A percentile compares a stretch with the other conserved stretches of the same genome.
Conservation (phyloP, 345 rosid species). For the Melaleuca alternifolia region DNA sequence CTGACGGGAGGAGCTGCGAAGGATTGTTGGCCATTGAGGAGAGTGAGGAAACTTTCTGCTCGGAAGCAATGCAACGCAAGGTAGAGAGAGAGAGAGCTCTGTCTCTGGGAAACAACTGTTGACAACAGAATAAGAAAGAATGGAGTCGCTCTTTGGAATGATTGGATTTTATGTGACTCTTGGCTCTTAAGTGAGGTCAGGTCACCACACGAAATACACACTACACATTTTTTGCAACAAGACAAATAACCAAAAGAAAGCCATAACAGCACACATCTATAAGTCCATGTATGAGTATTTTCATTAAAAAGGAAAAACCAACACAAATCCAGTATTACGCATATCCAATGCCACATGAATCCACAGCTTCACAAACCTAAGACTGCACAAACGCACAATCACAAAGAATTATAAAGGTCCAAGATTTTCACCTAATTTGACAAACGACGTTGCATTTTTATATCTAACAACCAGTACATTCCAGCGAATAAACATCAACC, state of each 20-base stretch:
- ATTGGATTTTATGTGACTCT: neutral
- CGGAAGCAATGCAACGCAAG: neutral
- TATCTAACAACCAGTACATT: no score
- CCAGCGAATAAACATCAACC: no score
- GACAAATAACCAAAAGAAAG: neutral
- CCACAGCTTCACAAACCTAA: neutral
- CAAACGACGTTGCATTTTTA: no score
- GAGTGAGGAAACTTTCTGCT: neutral
- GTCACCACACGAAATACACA: neutral
- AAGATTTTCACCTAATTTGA: no score
- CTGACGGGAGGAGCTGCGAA: conserved; percentile 9
- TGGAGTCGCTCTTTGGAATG: neutral
- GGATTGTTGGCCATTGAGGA: conserved; percentile 7
- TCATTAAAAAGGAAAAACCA: no score
- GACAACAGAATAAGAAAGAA: neutral
- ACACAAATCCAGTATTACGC: no score
- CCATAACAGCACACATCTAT: neutral
- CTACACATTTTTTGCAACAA: neutral
- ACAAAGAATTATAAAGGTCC: no score
- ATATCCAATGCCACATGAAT: neutral
- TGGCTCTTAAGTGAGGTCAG: neutral
- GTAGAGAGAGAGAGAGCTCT: neutral
- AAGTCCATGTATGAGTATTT: neutral
- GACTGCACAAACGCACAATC: no score
- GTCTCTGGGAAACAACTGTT: neutral